A percentile compares a stretch with the other conserved stretches of the same genome.
These are phyloP conservation scores for Wickerhamiella azymoides DNA, from an alignment of 805 yeast species.

Conservation along the genomic window DNA sequence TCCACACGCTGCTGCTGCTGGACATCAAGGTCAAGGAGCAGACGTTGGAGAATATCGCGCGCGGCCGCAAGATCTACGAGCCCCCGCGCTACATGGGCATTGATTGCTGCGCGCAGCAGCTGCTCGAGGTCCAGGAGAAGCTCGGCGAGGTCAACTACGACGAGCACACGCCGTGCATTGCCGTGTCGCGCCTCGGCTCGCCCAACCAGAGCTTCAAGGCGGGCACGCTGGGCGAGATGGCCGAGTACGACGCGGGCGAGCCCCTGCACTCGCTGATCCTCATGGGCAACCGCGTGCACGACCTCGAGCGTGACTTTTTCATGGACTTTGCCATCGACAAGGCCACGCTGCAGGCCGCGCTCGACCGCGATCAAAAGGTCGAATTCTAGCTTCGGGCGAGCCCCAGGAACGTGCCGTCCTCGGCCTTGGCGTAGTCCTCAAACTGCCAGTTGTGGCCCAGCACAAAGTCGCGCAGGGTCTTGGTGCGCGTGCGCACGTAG, in stretches of 20 bases:
- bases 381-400: not conserved
- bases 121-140: constrained; percentile 72
- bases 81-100: constrained; percentile 96
- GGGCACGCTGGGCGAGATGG: constrained; percentile 64
- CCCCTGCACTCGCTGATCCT: constrained; percentile 87
- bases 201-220: constrained; percentile 73
- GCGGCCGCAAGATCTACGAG: constrained; percentile 83
- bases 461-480: not conserved
- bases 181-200: constrained; percentile 82
- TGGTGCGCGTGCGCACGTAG: constrained; percentile 1
- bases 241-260: constrained; percentile 79
- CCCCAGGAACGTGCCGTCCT: not conserved
- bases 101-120: constrained; percentile 74
- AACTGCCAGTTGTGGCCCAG: not conserved
- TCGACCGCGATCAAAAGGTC: constrained; percentile 26
- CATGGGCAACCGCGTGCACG: constrained; percentile 86
- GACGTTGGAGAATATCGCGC: constrained; percentile 82
- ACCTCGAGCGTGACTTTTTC: constrained; percentile 75
- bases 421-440: not conserved
- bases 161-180: constrained; percentile 81
- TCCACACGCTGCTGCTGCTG: constrained; percentile 75
- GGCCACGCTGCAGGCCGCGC: constrained; percentile 35
- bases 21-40: constrained; percentile 97
- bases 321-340: constrained; percentile 58
- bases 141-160: constrained; percentile 70